Base-by-base conservation (phyloP, 2,329 filamentous ascomycete species). In the Phyllosticta citriasiana region DNA sequence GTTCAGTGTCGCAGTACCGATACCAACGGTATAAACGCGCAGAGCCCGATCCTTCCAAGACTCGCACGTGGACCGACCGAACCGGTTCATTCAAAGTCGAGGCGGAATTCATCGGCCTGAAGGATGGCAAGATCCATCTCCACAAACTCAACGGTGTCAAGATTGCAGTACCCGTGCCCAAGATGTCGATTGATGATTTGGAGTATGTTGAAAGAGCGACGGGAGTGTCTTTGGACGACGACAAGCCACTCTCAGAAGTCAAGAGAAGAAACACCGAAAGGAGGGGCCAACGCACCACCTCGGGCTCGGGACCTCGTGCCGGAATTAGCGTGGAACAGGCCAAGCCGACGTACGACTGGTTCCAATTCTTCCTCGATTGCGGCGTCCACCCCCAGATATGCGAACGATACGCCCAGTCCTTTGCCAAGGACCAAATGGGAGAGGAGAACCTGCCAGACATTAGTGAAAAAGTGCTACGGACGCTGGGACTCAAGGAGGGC, bases 131-230 rank as follows among this genome's bases (percentile, higher is more conserved):
- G 75, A 95, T 99, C 66, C 95, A 99, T 74, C 80, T 99, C 24
- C 94, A 99, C 79, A 99, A 99, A 78, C 83, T 91, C 76, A 99
- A 99, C 71, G 94, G 94, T 47, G 91, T 99, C 68, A 97, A 97
- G 76, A 99, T 99, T 74, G 94, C 94, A 8, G 94, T 99, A 3
- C 94, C 94, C 2, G 85, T 97, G 27, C 80, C 85, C 50, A 99
- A 99, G 73, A 99, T 99, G 94, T 95, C 93, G 0, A 82, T 91
- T 52, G 89, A 93, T 70, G 94, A 99, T 75, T 80, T 99, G 50
- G 93, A 97, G 75, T 97, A 95, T 69, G 93, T 99, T 61, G 94
- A 99, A 75, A 84, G 83, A 63, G 80, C 84, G 16, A 94, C 92
- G n/a, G 91, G 92, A 40, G 83, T 91, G 57, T 96, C 92, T 12